A percentile compares a stretch with the other conserved stretches of the same genome.
phyloP scores from a whole-genome alignment of 192 early-diverging fungal species.

The Fimicolochytrium jonesii region DNA sequence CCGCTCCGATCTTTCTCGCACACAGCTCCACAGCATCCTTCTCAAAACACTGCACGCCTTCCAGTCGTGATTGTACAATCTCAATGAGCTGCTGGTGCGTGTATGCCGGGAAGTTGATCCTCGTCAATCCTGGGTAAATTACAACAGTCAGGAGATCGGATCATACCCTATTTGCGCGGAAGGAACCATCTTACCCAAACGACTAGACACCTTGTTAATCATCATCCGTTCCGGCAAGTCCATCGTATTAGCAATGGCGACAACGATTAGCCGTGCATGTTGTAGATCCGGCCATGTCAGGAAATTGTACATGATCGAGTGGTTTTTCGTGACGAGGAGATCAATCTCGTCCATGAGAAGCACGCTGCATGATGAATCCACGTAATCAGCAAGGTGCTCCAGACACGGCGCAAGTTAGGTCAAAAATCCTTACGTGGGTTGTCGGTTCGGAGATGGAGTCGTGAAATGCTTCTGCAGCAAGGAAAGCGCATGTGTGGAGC shows the following conservation, averaged over 20 bases:
- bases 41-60: slow-evolving; percentile 63
- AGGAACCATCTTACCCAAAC: slow-evolving; percentile 72
- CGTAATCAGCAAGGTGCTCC: neutral
- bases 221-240: slow-evolving; percentile 92
- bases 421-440: slow-evolving; percentile 34
- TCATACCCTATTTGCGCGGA: too few relatives aligned
- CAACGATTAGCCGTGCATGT: slow-evolving; percentile 79
- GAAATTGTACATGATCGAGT: slow-evolving; percentile 95
- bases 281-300: slow-evolving; percentile 93
- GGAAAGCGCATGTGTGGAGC: slow-evolving; percentile 70
- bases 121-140: slow-evolving; percentile 57
- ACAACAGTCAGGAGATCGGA: neutral
- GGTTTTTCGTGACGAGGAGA: slow-evolving; percentile 84
- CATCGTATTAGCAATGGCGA: slow-evolving; percentile 99
- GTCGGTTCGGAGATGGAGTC: slow-evolving; percentile 39
- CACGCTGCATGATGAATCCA: slow-evolving; percentile 51
- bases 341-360: slow-evolving; percentile 98
- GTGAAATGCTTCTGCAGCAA: slow-evolving; percentile 70
- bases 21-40: slow-evolving; percentile 87
- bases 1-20: slow-evolving; percentile 91
- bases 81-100: slow-evolving; percentile 74
- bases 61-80: slow-evolving; percentile 82
- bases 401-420: neutral
- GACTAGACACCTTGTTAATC: slow-evolving; percentile 82
- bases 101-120: slow-evolving; percentile 94